Conservation (phyloP, 2,329 filamentous ascomycete genomes). For the Neospermospora avenae region DNA sequence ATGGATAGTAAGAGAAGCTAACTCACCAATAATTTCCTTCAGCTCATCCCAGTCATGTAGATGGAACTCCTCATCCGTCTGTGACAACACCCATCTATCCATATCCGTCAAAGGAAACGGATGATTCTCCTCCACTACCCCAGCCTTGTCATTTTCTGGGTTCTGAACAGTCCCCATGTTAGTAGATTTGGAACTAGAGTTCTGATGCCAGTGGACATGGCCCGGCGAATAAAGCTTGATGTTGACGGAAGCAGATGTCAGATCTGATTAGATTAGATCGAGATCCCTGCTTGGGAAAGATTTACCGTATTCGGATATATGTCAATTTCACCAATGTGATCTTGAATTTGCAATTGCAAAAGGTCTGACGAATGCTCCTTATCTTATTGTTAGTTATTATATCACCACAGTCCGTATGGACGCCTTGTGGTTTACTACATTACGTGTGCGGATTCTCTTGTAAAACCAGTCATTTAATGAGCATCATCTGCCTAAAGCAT, state of each 20-base stretch:
- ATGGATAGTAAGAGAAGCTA: not conserved
- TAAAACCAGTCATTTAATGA: no score
- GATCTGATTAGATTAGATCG: constrained; percentile 16
- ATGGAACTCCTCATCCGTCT: constrained; percentile 67
- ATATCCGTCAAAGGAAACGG: constrained; percentile 59
- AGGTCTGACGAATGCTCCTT: no score
- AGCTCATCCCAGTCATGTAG: constrained; percentile 73
- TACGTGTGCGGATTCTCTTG: no score
- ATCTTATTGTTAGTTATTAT: no score
- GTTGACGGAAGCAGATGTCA: not conserved
- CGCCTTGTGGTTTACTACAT: no score
- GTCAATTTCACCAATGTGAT: no score
- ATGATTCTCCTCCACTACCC: constrained; percentile 23
- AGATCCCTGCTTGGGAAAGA: constrained; percentile 15
- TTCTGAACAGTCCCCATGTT: constrained; percentile 3
- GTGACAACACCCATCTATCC: constrained; percentile 56
- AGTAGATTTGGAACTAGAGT: not conserved
- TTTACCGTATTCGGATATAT: constrained; percentile 6
- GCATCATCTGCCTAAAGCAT: no score
- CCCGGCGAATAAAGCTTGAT: not conserved
- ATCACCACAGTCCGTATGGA: no score
- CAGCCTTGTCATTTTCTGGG: not conserved
- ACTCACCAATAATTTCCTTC: constrained; percentile 60
- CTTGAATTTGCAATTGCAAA: no score
- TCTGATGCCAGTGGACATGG: not conserved